A percentile compares a stretch with the other conserved stretches of the same genome.
Evolutionary conservation across 2,329 filamentous ascomycete genomes (phyloP).

Genomic region (Exophiala sp.): DNA sequence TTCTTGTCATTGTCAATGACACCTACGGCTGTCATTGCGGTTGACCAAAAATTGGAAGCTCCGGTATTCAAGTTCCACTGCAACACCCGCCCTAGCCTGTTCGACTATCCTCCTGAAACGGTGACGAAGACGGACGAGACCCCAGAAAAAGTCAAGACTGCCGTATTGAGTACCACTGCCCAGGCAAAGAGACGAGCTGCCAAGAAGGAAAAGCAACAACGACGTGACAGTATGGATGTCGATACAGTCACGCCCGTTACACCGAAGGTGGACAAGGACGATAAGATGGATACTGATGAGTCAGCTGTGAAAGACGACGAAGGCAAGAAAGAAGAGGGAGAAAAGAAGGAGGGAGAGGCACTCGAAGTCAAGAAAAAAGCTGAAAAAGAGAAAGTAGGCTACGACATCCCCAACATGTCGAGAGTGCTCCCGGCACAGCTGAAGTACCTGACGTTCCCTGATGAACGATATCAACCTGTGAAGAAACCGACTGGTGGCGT

Average conservation of each 20-base stretch:
- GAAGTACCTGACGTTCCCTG: conserved; percentile 91
- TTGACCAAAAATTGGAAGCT: conserved; percentile 90
- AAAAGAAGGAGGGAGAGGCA: conserved; percentile 56
- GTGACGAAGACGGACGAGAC: conserved; percentile 93
- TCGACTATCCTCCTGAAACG: conserved; percentile 96
- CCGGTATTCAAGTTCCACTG: conserved; percentile 95
- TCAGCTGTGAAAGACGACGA: conserved; percentile 61
- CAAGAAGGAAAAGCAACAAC: conserved; percentile 86
- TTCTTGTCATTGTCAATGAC: conserved; percentile 95
- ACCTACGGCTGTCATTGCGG: conserved; percentile 91
- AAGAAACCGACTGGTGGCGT: conserved; percentile 93
- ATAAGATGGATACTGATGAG: conserved; percentile 74
- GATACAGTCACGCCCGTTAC: conserved; percentile 70
- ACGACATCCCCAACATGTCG: conserved; percentile 95
- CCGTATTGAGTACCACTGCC: conserved; percentile 91
- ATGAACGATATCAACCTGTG: conserved; percentile 88
- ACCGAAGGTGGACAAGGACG: conserved; percentile 56
- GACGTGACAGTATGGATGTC: conserved; percentile 92
- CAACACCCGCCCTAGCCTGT: conserved; percentile 88
- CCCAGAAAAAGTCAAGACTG: conserved; percentile 89
- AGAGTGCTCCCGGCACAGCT: conserved; percentile 87
- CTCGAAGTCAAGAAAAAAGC: conserved; percentile 77
- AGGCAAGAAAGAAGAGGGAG: conserved; percentile 51
- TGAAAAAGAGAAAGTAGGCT: conserved; percentile 95
- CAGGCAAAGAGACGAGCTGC: conserved; percentile 93